A percentile compares a stretch with the other conserved stretches of the same genome.
Evolutionary conservation across 441 rosid genomes (phyloP).

Genomic region (Eutrema salsugineum): DNA sequence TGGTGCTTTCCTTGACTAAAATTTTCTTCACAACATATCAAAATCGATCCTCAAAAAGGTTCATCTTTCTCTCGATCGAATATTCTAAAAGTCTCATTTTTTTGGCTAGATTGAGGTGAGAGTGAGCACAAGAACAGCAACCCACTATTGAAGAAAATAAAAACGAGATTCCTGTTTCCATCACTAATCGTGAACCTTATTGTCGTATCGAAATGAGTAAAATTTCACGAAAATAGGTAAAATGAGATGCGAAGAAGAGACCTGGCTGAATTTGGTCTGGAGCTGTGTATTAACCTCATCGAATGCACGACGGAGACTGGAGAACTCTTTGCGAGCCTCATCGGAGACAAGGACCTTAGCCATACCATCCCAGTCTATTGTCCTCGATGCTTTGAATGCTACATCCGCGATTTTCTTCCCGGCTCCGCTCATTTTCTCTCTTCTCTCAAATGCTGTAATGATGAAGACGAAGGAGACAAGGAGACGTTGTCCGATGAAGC

Average conservation of each 20-base stretch:
- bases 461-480: not conserved
- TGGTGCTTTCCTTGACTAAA: not conserved
- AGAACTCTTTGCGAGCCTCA: slow-evolving; percentile 93
- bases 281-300: slow-evolving; percentile 85
- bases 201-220: not conserved
- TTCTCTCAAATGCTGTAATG: not conserved
- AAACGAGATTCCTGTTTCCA: not conserved
- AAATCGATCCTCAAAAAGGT: not conserved
- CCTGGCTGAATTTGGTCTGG: slow-evolving; percentile 86
- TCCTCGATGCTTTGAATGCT: slow-evolving; percentile 68
- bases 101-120: not conserved
- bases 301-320: slow-evolving; percentile 84
- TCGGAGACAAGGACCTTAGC: slow-evolving; percentile 84
- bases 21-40: not conserved
- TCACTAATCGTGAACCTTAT: too few species aligned
- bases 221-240: not conserved
- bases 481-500: not conserved
- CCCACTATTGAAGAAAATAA: not conserved
- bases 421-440: slow-evolving; percentile 61
- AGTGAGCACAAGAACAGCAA: not conserved
- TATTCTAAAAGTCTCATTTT: not conserved
- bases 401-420: slow-evolving; percentile 67
- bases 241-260: not conserved
- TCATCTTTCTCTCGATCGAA: not conserved
- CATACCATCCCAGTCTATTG: slow-evolving; percentile 93